Conservation (phyloP, 2,329 filamentous ascomycete genomes). For the Remersonia thermophila region DNA sequence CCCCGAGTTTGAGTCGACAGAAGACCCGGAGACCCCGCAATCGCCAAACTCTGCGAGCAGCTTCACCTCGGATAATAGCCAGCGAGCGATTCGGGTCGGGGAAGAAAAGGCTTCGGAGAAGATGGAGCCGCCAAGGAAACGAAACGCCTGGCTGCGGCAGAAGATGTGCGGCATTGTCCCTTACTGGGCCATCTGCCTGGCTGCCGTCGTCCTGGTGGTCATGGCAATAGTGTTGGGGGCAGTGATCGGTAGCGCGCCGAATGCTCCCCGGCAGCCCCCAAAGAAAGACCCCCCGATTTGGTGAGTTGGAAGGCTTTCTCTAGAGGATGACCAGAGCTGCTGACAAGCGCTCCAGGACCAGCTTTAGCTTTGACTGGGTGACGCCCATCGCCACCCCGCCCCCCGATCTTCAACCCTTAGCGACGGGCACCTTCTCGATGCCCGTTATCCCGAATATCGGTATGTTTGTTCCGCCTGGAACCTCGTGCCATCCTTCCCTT, state of each 20-base stretch:
- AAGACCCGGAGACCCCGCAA: slow-evolving; percentile 38
- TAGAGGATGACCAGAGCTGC: no score
- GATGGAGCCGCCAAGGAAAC: slow-evolving; percentile 31
- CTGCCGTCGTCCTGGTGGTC: slow-evolving; percentile 35
- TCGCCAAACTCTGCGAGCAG: slow-evolving; percentile 42
- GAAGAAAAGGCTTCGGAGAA: slow-evolving; percentile 37
- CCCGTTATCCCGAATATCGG: slow-evolving; percentile 27
- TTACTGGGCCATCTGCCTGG: slow-evolving; percentile 46
- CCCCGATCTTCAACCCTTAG: slow-evolving; percentile 37
- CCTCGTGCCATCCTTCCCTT: no score
- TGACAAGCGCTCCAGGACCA: no score
- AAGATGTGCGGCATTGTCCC: slow-evolving; percentile 46
- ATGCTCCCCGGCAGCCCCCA: slow-evolving; percentile 15
- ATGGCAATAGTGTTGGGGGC: slow-evolving; percentile 45
- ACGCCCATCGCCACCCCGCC: slow-evolving; percentile 37
- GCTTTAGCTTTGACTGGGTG: slow-evolving; percentile 19
- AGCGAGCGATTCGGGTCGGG: slow-evolving; percentile 42
- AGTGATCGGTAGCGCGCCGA: slow-evolving; percentile 34
- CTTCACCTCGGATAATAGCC: slow-evolving; percentile 36
- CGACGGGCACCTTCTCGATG: slow-evolving; percentile 44
- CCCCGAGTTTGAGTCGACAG: slow-evolving; percentile 49
- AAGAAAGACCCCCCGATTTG: slow-evolving; percentile 11
- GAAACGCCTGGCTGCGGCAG: slow-evolving; percentile 40
- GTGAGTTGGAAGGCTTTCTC: no score
- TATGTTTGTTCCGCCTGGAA: no score